phyloP scores from a whole-genome alignment of 108 stramenopile species.

The Seminavis robusta region DNA sequence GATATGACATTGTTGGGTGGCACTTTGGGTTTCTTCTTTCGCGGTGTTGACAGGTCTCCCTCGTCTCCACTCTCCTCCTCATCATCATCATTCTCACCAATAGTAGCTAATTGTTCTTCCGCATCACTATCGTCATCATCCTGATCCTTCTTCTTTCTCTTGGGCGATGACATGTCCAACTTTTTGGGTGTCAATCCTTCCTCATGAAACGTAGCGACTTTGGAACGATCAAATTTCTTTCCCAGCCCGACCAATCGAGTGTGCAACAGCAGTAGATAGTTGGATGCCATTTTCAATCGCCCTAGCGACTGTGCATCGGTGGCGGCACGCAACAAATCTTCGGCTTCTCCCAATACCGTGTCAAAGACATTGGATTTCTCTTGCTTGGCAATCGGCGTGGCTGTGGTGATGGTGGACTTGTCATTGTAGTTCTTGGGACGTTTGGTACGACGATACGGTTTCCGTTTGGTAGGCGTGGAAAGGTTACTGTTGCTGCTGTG shows the following conservation, averaged over 20 bases:
- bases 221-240: conserved; percentile 68
- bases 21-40: background rate
- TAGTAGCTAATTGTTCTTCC: background rate
- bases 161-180: too few species aligned
- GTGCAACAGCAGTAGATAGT: conserved; percentile 71
- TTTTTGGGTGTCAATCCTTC: too few species aligned
- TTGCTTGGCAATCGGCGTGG: conserved; percentile 14
- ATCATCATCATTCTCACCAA: background rate
- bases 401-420: conserved; percentile 45
- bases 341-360: conserved; percentile 68
- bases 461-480: background rate
- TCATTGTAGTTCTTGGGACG: conserved; percentile 33
- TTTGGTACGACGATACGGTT: conserved; percentile 45
- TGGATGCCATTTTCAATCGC: conserved; percentile 63
- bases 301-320: conserved; percentile 72
- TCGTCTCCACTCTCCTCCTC: conserved; percentile 1
- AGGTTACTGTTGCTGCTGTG: too few species aligned
- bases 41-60: background rate
- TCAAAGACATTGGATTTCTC: conserved; percentile 65
- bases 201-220: conserved; percentile 1
- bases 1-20: conserved; percentile 1
- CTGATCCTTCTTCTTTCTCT: too few species aligned
- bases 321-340: conserved; percentile 70
- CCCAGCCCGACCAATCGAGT: conserved; percentile 79
- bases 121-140: background rate